Conservation (phyloP, 78 protist genomes). For the Dictyostelium discoideum region DNA sequence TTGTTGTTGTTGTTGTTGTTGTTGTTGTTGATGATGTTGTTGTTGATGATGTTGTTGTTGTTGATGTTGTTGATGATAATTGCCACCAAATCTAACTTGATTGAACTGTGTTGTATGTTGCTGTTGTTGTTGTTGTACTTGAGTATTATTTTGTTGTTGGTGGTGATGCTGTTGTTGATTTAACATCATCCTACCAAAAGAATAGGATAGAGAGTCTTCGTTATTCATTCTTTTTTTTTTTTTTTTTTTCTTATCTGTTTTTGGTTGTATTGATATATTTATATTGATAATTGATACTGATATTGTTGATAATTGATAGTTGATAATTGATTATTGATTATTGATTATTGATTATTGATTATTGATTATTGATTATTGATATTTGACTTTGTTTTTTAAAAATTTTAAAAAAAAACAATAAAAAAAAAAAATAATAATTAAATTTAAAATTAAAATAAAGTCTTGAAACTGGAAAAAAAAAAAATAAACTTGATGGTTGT, state of each 20-base stretch:
- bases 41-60: not conserved
- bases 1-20: conserved; percentile 13
- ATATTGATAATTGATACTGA: not conserved
- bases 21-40: not conserved
- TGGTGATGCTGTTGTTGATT: not conserved
- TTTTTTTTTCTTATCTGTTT: too few relatives aligned
- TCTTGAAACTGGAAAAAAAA: not conserved
- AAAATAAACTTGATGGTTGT: not conserved
- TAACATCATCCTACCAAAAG: not conserved
- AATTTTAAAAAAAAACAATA: too few relatives aligned
- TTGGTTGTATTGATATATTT: not conserved
- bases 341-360: not conserved
- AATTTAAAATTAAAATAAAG: not conserved
- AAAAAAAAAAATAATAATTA: too few relatives aligned
- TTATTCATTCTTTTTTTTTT: not conserved
- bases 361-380: not conserved
- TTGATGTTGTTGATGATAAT: not conserved
- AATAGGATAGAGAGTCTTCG: not conserved
- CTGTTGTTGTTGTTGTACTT: not conserved
- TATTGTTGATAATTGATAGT: too few relatives aligned
- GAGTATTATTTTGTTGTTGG: not conserved
- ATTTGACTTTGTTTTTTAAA: not conserved
- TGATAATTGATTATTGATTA: not conserved
- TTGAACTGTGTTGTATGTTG: not conserved
- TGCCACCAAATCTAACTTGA: not conserved